phyloP scores from a whole-genome alignment of 345 rosid genomes.

The Eucalyptus cladocalyx region DNA sequence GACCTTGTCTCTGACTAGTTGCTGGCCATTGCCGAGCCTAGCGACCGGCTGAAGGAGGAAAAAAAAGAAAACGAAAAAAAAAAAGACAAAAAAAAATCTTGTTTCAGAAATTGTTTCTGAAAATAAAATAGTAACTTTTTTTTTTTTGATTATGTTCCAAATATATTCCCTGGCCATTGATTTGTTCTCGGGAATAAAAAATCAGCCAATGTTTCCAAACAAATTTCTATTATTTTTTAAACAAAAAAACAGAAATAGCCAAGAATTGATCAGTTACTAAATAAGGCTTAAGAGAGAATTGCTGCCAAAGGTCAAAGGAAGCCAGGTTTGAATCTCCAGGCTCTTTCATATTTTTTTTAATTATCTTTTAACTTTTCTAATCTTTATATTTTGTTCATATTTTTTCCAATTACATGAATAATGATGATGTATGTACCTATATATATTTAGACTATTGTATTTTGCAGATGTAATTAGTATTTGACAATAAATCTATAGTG shows the following conservation, averaged over 20 bases:
- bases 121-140: too few species aligned
- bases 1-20: too few species aligned
- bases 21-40: too few species aligned
- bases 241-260: too few species aligned
- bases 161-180: fast-evolving
- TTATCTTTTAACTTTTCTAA: neutral
- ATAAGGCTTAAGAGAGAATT: slow-evolving; percentile 11
- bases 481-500: neutral
- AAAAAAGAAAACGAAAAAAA: too few species aligned
- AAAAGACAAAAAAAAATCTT: too few species aligned
- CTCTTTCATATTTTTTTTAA: neutral
- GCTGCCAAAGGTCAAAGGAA: neutral
- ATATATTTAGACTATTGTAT: neutral
- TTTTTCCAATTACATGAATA: neutral
- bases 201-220: too few species aligned
- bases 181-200: fast-evolving
- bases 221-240: too few species aligned
- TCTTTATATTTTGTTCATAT: neutral
- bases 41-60: too few species aligned
- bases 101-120: too few species aligned
- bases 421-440: neutral
- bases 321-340: neutral
- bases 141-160: too few species aligned
- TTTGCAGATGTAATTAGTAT: neutral
- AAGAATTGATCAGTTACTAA: too few species aligned